Evolutionary conservation across 352 stramenopile genomes (phyloP).

Genomic region (Aphanomyces astaci): DNA sequence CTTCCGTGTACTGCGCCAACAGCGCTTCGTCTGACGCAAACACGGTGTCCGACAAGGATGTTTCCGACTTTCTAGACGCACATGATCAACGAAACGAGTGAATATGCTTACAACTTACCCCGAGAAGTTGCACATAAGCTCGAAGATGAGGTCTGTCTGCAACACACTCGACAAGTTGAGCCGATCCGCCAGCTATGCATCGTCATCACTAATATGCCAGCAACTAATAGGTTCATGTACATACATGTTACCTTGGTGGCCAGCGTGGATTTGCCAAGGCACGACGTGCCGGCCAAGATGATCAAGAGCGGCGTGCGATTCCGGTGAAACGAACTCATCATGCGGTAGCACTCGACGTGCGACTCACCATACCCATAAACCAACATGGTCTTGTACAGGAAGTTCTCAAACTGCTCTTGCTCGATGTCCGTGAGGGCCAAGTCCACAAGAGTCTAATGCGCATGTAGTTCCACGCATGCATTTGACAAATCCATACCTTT

Average conservation of each 20-base stretch:
- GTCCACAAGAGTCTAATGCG: constrained; percentile 67
- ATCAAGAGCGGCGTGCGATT: constrained; percentile 79
- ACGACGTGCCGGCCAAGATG: constrained; percentile 72
- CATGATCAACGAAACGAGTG: background rate
- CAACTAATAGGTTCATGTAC: too few species aligned
- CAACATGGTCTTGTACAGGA: constrained; percentile 86
- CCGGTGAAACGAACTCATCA: constrained; percentile 85
- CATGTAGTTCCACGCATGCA: background rate
- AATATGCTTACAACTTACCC: constrained; percentile 33
- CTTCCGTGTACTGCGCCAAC: constrained; percentile 59
- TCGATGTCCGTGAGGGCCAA: constrained; percentile 77
- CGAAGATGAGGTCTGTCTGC: constrained; percentile 82
- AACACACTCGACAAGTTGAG: constrained; percentile 82
- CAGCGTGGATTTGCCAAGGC: constrained; percentile 79
- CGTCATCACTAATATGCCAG: background rate
- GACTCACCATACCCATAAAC: constrained; percentile 81
- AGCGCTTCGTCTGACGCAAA: constrained; percentile 58
- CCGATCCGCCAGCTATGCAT: constrained; percentile 60
- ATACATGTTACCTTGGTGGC: constrained; percentile 86
- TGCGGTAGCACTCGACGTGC: constrained; percentile 78
- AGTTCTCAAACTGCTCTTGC: constrained; percentile 86
- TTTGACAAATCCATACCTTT: constrained; percentile 33
- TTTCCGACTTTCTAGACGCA: constrained; percentile 43
- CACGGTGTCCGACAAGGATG: constrained; percentile 47
- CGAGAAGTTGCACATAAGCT: constrained; percentile 88